A percentile compares a stretch with the other conserved stretches of the same genome.
Conservation (phyloP, 257 asterid genomes). For the Primulina tabacum region DNA sequence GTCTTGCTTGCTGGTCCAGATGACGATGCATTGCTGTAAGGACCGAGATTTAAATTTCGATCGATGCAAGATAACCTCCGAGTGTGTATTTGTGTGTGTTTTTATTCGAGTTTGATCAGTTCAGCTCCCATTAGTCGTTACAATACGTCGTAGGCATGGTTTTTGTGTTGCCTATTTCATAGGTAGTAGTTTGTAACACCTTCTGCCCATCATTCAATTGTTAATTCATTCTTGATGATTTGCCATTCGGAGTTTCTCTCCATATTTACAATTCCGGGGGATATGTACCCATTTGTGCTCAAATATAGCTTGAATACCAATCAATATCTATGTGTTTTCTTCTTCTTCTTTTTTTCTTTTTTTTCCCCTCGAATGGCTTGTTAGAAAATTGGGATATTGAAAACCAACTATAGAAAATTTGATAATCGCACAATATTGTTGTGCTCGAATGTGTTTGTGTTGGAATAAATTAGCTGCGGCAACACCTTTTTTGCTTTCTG, state of each 20-base stretch:
- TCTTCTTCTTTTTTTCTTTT: too few species aligned
- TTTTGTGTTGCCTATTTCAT: constrained; percentile 67
- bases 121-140: constrained; percentile 34
- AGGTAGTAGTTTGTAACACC: constrained; percentile 49
- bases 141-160: constrained; percentile 58
- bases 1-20: constrained; percentile 95
- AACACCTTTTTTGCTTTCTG: too few species aligned
- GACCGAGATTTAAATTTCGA: constrained; percentile 38
- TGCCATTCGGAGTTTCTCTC: constrained; percentile 3
- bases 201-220: constrained; percentile 41
- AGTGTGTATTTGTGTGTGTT: constrained; percentile 41
- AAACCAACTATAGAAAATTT: too few species aligned
- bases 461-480: too few species aligned
- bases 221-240: constrained; percentile 28
- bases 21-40: constrained; percentile 79
- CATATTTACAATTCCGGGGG: not conserved
- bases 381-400: too few species aligned
- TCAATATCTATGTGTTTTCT: too few species aligned
- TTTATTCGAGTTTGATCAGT: constrained; percentile 19
- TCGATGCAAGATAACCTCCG: constrained; percentile 27
- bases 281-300: not conserved
- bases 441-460: too few species aligned
- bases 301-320: not conserved
- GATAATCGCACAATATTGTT: too few species aligned
- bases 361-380: too few species aligned